Conservation (phyloP, 768 basidiomycete genomes). For the Russula compacta region DNA sequence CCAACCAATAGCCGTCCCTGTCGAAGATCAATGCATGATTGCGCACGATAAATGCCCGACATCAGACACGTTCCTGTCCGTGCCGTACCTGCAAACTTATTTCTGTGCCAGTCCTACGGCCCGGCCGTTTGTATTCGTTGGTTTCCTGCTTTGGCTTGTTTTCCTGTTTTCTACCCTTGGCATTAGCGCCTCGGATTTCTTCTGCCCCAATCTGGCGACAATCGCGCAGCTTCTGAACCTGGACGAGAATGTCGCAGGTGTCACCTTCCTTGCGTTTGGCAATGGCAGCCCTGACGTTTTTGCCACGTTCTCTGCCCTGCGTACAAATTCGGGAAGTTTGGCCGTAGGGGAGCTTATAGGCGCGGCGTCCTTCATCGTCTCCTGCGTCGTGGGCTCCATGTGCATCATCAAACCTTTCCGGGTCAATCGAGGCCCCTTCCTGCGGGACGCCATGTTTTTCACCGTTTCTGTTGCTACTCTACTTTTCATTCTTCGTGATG, state of each 20-base stretch:
- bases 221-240: slow-evolving; percentile 79
- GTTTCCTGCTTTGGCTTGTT: slow-evolving; percentile 65
- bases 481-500: slow-evolving; percentile 70
- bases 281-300: slow-evolving; percentile 97
- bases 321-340: slow-evolving; percentile 71
- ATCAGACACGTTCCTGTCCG: slow-evolving; percentile 55
- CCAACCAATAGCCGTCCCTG: slow-evolving; percentile 47
- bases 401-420: slow-evolving; percentile 93
- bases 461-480: slow-evolving; percentile 71
- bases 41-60: slow-evolving; percentile 48
- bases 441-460: slow-evolving; percentile 95
- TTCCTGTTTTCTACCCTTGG: slow-evolving; percentile 96
- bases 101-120: slow-evolving; percentile 52
- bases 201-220: slow-evolving; percentile 91
- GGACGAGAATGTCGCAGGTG: slow-evolving; percentile 90
- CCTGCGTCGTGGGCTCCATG: slow-evolving; percentile 96
- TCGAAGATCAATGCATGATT: slow-evolving; percentile 53
- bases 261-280: slow-evolving; percentile 94
- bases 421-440: slow-evolving; percentile 69
- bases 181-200: slow-evolving; percentile 93
- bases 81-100: slow-evolving; percentile 61
- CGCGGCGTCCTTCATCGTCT: slow-evolving; percentile 91
- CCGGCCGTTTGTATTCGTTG: slow-evolving; percentile 53
- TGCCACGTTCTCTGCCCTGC: slow-evolving; percentile 91
- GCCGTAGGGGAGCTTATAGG: slow-evolving; percentile 95